Conservation (phyloP, 2,329 filamentous ascomycete species). For the Mycogone perniciosa region DNA sequence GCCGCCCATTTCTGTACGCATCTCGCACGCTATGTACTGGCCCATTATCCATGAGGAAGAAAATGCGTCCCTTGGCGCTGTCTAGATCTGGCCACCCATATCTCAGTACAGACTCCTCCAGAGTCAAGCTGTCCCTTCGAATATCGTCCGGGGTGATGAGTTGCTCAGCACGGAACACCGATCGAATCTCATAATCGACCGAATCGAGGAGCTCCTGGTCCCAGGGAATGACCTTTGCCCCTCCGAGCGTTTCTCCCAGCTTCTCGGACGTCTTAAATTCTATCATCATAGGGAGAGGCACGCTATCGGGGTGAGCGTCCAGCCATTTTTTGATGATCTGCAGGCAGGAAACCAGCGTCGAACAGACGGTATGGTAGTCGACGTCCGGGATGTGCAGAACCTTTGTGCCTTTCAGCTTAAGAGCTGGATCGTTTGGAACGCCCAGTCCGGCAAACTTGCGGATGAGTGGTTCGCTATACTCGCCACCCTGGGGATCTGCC, state of each 20-base stretch:
- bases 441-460: slow-evolving; percentile 33
- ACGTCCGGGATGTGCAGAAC: slow-evolving; percentile 45
- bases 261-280: slow-evolving; percentile 38
- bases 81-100: slow-evolving; percentile 43
- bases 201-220: slow-evolving; percentile 35
- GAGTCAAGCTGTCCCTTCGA: slow-evolving; percentile 32
- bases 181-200: slow-evolving; percentile 41
- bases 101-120: slow-evolving; percentile 40
- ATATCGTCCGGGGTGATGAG: slow-evolving; percentile 44
- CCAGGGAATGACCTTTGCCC: slow-evolving; percentile 37
- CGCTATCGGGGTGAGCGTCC: slow-evolving; percentile 33
- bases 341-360: slow-evolving; percentile 40
- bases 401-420: slow-evolving; percentile 39
- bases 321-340: slow-evolving; percentile 38
- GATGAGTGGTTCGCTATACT: slow-evolving; percentile 40
- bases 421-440: slow-evolving; percentile 31
- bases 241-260: slow-evolving; percentile 20
- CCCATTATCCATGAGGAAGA: slow-evolving; percentile 47
- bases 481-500: slow-evolving; percentile 41
- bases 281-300: slow-evolving; percentile 43
- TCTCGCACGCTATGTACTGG: slow-evolving; percentile 31
- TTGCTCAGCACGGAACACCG: slow-evolving; percentile 32
- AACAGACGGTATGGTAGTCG: slow-evolving; percentile 40
- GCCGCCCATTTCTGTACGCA: slow-evolving; percentile 29
- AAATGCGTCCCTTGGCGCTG: slow-evolving; percentile 37